A percentile compares a stretch with the other conserved stretches of the same genome.
Evolutionary conservation across 371 early-diverging fungal genomes (phyloP).

Genomic region (Mortierella sp.): DNA sequence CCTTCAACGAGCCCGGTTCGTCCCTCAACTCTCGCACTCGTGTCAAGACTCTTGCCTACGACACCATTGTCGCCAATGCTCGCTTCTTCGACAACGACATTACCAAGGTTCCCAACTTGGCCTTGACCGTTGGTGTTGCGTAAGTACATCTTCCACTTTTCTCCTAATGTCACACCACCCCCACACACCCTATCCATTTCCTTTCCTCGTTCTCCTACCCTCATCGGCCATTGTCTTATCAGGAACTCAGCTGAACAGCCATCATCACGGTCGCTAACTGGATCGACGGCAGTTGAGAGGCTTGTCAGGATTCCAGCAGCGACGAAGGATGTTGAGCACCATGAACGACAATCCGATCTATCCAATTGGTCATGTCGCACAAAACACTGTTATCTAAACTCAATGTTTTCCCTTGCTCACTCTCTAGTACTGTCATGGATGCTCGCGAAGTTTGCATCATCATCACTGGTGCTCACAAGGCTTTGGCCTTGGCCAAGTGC

Average conservation of each 20-base stretch:
- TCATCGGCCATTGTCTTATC: not conserved
- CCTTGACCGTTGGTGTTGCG: slow-evolving; percentile 91
- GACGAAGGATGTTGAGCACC: too few relatives aligned
- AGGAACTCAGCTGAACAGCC: not conserved
- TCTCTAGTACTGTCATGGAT: slow-evolving; percentile 85
- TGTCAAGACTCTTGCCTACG: slow-evolving; percentile 91
- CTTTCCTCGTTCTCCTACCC: too few relatives aligned
- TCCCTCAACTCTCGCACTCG: slow-evolving; percentile 86
- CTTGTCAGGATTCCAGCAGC: too few relatives aligned
- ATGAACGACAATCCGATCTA: too few relatives aligned
- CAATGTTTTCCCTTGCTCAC: too few relatives aligned
- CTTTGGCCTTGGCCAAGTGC: slow-evolving; percentile 83
- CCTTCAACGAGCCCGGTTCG: slow-evolving; percentile 92
- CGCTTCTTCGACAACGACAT: slow-evolving; percentile 90
- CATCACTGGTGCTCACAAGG: slow-evolving; percentile 89
- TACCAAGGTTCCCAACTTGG: slow-evolving; percentile 88
- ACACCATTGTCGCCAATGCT: slow-evolving; percentile 90
- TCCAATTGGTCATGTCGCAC: too few relatives aligned
- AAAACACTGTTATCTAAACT: too few relatives aligned
- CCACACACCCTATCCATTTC: not conserved
- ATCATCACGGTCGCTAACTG: too few relatives aligned
- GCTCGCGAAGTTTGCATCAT: slow-evolving; percentile 88
- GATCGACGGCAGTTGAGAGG: too few relatives aligned
- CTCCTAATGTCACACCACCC: too few relatives aligned
- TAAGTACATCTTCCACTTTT: slow-evolving; percentile 56